Percentiles rank a stretch among this genome's conserved stretches.
Evolutionary conservation across 2,329 filamentous ascomycete genomes (phyloP).

Genomic region (Aspergillus cejpii): DNA sequence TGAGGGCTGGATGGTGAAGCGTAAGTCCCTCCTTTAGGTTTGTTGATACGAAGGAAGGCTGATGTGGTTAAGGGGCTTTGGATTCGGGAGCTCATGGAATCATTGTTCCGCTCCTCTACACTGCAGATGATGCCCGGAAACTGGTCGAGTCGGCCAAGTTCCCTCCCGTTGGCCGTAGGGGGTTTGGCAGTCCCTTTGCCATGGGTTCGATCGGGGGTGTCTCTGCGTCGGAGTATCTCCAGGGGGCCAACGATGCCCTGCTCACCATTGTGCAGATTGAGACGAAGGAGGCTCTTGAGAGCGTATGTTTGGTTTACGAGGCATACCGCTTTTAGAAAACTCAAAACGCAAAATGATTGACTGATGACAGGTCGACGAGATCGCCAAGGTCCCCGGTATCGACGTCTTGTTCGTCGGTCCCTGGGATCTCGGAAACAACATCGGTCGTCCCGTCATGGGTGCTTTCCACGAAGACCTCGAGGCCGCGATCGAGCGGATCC

Average conservation of each 20-base stretch:
- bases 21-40: constrained; percentile 26
- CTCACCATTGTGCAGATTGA: constrained; percentile 46
- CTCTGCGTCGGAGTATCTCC: constrained; percentile 44
- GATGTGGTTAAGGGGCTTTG: constrained; percentile 42
- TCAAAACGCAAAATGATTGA: too few species aligned
- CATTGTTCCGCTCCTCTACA: constrained; percentile 49
- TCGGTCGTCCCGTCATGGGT: constrained; percentile 47
- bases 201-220: constrained; percentile 40
- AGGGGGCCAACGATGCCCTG: constrained; percentile 50
- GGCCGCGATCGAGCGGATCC: constrained; percentile 47
- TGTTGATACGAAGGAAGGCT: background rate
- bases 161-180: constrained; percentile 49
- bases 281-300: constrained; percentile 37
- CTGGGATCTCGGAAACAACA: constrained; percentile 53
- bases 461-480: constrained; percentile 47
- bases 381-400: constrained; percentile 48
- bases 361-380: constrained; percentile 38
- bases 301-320: constrained; percentile 19
- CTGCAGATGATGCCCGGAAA: constrained; percentile 47
- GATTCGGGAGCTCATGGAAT: constrained; percentile 56
- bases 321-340: background rate
- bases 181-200: constrained; percentile 52
- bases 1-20: constrained; percentile 57
- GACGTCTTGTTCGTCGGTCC: constrained; percentile 51
- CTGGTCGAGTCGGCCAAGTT: constrained; percentile 51